A percentile compares a stretch with the other conserved stretches of the same genome.
phyloP scores from a whole-genome alignment of 352 stramenopile genomes.

The Phytophthora sp. region DNA sequence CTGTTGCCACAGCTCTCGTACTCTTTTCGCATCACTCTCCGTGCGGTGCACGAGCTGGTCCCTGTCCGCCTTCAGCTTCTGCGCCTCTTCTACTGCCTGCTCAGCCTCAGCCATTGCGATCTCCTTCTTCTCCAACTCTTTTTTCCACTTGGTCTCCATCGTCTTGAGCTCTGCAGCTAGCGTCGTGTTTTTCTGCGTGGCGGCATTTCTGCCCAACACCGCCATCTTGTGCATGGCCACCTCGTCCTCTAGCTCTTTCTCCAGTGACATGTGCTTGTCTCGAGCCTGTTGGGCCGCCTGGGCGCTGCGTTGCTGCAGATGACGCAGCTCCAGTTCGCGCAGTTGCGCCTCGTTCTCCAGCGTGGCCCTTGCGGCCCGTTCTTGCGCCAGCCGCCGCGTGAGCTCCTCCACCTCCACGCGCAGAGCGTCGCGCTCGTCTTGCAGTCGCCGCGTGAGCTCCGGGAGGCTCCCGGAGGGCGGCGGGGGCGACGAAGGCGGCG shows the following conservation, averaged over 20 bases:
- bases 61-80: constrained; percentile 47
- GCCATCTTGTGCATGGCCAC: constrained; percentile 54
- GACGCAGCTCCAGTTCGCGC: constrained; percentile 71
- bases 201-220: constrained; percentile 54
- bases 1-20: constrained; percentile 82
- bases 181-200: constrained; percentile 58
- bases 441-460: constrained; percentile 62
- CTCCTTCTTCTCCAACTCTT: constrained; percentile 72
- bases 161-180: constrained; percentile 56
- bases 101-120: constrained; percentile 54
- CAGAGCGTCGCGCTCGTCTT: constrained; percentile 67
- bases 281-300: constrained; percentile 56
- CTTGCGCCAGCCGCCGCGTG: constrained; percentile 46
- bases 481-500: constrained; percentile 13
- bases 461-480: constrained; percentile 39
- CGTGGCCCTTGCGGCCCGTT: constrained; percentile 38
- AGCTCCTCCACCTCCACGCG: constrained; percentile 57
- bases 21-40: constrained; percentile 70
- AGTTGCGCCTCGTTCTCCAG: constrained; percentile 69
- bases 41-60: constrained; percentile 72
- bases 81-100: constrained; percentile 52
- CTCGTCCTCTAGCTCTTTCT: constrained; percentile 74
- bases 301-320: constrained; percentile 64
- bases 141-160: constrained; percentile 63
- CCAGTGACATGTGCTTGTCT: constrained; percentile 51